phyloP scores from a whole-genome alignment of 805 yeast genomes.

The Jamesozyma rosinii region DNA sequence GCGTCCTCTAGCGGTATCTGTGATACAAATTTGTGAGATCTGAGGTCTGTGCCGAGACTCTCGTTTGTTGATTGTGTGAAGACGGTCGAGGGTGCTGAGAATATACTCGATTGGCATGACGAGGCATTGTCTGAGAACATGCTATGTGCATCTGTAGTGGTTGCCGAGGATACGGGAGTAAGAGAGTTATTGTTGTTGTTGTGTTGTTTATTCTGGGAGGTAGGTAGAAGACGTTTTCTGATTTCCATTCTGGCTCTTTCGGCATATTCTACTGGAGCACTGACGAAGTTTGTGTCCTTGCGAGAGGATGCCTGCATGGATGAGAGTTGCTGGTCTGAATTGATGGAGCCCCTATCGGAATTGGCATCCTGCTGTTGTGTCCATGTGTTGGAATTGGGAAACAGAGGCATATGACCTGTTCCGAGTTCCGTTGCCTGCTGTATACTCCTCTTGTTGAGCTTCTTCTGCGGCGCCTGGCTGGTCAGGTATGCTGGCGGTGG shows the following conservation, averaged over 20 bases:
- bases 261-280: conserved; percentile 30
- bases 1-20: conserved; percentile 38
- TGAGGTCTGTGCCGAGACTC: not conserved
- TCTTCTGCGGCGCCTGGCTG: conserved; percentile 15
- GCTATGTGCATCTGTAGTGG: conserved; percentile 10
- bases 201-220: not conserved
- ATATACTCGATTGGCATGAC: conserved; percentile 22
- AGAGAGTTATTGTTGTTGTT: not conserved
- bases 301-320: conserved; percentile 1
- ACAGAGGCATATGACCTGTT: not conserved
- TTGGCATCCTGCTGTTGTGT: not conserved
- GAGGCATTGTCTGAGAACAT: conserved; percentile 16
- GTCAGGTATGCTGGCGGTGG: conserved; percentile 28
- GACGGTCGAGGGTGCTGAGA: conserved; percentile 21
- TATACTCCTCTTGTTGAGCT: conserved; percentile 1
- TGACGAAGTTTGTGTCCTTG: conserved; percentile 22
- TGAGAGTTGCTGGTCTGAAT: conserved; percentile 1
- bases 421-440: not conserved
- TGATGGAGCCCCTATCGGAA: not conserved
- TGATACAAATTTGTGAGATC: conserved; percentile 12
- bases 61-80: conserved; percentile 12
- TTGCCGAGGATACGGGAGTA: not conserved
- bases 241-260: conserved; percentile 31
- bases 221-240: conserved; percentile 21
- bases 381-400: not conserved